Evolutionary conservation across 2,329 filamentous ascomycete species (phyloP), one percentile per base, ranked within the genome.

Genomic region (Fusarium camptoceras): DNA sequence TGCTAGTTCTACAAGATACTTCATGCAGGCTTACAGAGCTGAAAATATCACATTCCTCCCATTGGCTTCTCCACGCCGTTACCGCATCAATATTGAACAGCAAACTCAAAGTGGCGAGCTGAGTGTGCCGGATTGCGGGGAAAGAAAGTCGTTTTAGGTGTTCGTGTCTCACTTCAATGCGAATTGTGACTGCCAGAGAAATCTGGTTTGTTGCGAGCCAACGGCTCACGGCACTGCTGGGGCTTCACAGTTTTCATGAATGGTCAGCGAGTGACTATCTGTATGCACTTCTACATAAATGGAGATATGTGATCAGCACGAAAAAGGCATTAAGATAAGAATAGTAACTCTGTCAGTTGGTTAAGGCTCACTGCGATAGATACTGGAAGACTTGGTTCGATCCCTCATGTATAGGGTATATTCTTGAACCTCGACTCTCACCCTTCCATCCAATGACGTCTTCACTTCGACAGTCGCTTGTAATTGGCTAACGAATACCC

Each of bases 21-120:
- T 27, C 1, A 41, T 42, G 30, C 18, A 30, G 31, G 31, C 46
- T 61, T 18, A 27, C 39, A 28, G 12, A 61, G 27, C 15, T 62
- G 56, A 62, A 15, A 34, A 18, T 10, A 20, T 46, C 30, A 34
- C 56, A 62, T 61, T 62, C 46, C 56, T 54, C 1, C 4, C 18
- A 62, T 41, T 62, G 56, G 46, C 2, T 14, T 54, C 31, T 6
- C 7, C n/a, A 8, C 41, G 34, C 12, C 6, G 14, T 20, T 31
- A 18, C 39, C 25, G 37, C n/a, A 39, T 2, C 15, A 54, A 61
- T 61, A 61, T 61, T 61, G 30, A 10, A 18, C n/a, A 5, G 5
- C 8, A 34, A 30, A 46, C 11, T 42, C 25, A 34, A 27, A 42
- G 59, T 62, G 59, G 59, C 59, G 46, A 30, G 56, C 56, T 62